Evolutionary conservation across 2,329 filamentous ascomycete genomes (phyloP), one percentile per base, ranked within the genome.

Genomic region (Verticillium nubilum): DNA sequence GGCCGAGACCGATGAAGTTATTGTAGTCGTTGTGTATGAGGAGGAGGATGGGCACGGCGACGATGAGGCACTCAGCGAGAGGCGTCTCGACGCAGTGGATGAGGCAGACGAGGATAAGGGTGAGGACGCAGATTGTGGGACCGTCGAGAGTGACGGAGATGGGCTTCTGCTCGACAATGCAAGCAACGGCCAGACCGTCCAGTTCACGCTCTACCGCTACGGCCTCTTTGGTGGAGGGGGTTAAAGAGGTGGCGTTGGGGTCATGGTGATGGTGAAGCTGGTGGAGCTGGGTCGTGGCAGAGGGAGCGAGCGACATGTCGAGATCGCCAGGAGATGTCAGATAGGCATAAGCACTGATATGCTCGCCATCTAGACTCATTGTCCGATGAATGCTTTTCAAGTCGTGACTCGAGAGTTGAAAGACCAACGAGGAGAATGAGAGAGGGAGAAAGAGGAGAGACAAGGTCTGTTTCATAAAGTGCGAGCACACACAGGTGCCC

Each of bases 1-100:
- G 91, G 0, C 91, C 91, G 23, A 96, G 85, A 42, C 83, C 83
- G 63, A 94, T 77, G 74, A 92, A 95, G 70, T 87, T 88, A 58
- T 80, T 76, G 73, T 92, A 95, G 77, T 94, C 90, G 68, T 86
- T 84, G 68, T 86, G 84, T 66, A 90, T 73, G 61, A 83, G 76
- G 6, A 84, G 70, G 29, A 77, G 62, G 27, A 79, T 54, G 1
- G 83, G 82, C 7, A 80, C 70, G n/a, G 82, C 64, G 23, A 79
- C 69, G 56, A 87, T 76, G 55, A 86, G 67, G 56, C 77, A 68
- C 63, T 83, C 78, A 47, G 82, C 76, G 23, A 80, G 65, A n/a
- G 71, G 70, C 4, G 78, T 74, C 31, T 80, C 75, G 52, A 84
- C 64, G 59, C 81, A 76, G 64, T 84, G 80, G 66, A 86, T 79